Evolutionary conservation across 768 basidiomycete species (phyloP).

Genomic region (Lactifluus subvellereus): DNA sequence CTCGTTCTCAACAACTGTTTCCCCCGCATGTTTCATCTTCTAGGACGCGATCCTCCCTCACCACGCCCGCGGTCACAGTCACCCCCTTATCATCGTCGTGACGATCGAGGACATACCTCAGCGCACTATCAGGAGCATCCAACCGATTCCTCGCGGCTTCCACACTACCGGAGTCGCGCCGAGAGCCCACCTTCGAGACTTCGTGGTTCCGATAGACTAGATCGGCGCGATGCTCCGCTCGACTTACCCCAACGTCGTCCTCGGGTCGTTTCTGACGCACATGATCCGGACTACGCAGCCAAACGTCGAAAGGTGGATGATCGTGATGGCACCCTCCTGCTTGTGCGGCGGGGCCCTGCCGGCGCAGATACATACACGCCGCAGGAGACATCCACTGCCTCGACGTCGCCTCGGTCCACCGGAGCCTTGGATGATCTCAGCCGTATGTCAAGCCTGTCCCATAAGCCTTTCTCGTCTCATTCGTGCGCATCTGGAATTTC

Average conservation of each 20-base stretch:
- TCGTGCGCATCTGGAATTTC: slow-evolving; percentile 11
- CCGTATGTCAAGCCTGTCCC: slow-evolving; percentile 23
- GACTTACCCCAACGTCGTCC: slow-evolving; percentile 21
- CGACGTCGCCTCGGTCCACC: slow-evolving; percentile 20
- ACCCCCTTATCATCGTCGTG: slow-evolving; percentile 16
- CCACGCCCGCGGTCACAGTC: slow-evolving; percentile 19
- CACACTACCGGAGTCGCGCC: slow-evolving; percentile 11
- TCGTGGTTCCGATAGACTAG: slow-evolving; percentile 2
- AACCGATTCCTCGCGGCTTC: slow-evolving; percentile 6
- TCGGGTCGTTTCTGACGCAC: slow-evolving; percentile 10
- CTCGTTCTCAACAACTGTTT: slow-evolving; percentile 24
- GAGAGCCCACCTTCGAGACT: slow-evolving; percentile 19
- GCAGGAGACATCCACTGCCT: slow-evolving; percentile 12
- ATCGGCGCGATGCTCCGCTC: slow-evolving; percentile 11
- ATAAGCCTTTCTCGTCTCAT: slow-evolving; percentile 14
- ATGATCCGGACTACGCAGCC: slow-evolving; percentile 15
- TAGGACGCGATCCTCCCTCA: slow-evolving; percentile 25
- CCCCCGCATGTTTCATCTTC: slow-evolving; percentile 23
- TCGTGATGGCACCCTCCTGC: slow-evolving; percentile 7
- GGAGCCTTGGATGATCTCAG: slow-evolving; percentile 15
- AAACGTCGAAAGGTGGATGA: slow-evolving; percentile 22
- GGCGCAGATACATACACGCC: slow-evolving; percentile 11
- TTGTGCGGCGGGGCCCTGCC: slow-evolving; percentile 12
- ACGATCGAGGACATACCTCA: slow-evolving; percentile 16
- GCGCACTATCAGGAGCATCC: slow-evolving; percentile 17